A percentile compares a stretch with the other conserved stretches of the same genome.
These are phyloP conservation scores for Leishmania martiniquensis DNA, from an alignment of 208 protist genomes.

Conservation along the genomic window DNA sequence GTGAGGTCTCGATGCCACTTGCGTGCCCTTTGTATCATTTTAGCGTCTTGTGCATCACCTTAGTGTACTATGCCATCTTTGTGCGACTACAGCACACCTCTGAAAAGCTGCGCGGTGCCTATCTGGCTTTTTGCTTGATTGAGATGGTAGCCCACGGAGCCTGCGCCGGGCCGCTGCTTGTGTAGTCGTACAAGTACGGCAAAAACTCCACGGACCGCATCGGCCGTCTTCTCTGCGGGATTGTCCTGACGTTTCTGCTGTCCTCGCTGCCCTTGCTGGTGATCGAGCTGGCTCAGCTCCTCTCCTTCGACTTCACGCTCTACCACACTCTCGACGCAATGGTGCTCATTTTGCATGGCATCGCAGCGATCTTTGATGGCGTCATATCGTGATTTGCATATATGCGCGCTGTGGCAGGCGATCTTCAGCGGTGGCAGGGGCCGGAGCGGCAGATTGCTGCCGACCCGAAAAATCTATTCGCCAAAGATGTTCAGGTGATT, in stretches of 20 bases:
- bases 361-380: slow-evolving; percentile 43
- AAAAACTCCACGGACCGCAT: slow-evolving; percentile 30
- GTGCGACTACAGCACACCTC: slow-evolving; percentile 10
- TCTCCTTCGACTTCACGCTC: slow-evolving; percentile 22
- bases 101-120: slow-evolving; percentile 23
- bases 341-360: slow-evolving; percentile 53
- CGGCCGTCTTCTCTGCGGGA: slow-evolving; percentile 43
- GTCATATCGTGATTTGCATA: slow-evolving; percentile 72
- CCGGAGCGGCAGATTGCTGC: slow-evolving; percentile 67
- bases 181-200: slow-evolving; percentile 89
- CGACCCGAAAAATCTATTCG: slow-evolving; percentile 33
- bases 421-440: slow-evolving; percentile 54
- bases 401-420: slow-evolving; percentile 42
- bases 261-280: slow-evolving; percentile 67
- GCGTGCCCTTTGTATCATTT: slow-evolving; percentile 72
- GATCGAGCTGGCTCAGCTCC: slow-evolving; percentile 50
- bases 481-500: slow-evolving; percentile 21
- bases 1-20: slow-evolving; percentile 62
- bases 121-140: slow-evolving; percentile 69
- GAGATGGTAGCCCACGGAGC: slow-evolving; percentile 46
- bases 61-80: slow-evolving; percentile 64
- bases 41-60: slow-evolving; percentile 47
- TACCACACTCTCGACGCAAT: slow-evolving; percentile 48
- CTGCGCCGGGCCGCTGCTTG: slow-evolving; percentile 62
- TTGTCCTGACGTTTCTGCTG: slow-evolving; percentile 64